Evolutionary conservation across 805 yeast genomes (phyloP), one percentile per base, ranked within the genome.

Genomic region (Ogataea pini): DNA sequence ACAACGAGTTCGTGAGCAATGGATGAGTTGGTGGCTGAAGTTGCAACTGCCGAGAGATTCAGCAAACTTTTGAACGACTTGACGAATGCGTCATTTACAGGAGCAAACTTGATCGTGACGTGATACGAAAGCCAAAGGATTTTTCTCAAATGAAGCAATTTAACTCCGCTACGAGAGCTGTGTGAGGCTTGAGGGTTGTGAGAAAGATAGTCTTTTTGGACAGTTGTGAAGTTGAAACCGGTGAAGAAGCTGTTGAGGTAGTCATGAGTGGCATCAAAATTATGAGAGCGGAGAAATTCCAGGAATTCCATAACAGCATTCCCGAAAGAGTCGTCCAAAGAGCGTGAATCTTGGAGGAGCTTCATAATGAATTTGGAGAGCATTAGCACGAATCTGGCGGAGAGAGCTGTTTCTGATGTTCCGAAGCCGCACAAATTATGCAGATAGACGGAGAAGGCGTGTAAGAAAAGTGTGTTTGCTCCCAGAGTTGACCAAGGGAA

Each of bases 51-150:
- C 0, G 66, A 58, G 24, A 67, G 45, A 22, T 66, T 67, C 16
- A 67, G 46, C 19, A 66, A 41, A 8, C 46, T 42, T 40, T 64
- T 67, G 48, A 67, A 67, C 12, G 56, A 54, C 10, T 54, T 49
- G 24, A 64, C 49, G 28, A 66, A 65, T 17, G 46, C 17, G 19
- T 64, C 65, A 41, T 57, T 54, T 20, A 55, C 38, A 1, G 60
- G 51, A 1, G 58, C 17, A 53, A 55, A 64, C 10, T 49, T 54
- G 20, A 64, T 47, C 3, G 63, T 55, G 10, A 64, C 46, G 29
- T 63, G 65, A 19, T 66, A 63, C 13, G 62, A 58, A 14, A 68
- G 46, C 71, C 71, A 68, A 7, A 67, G 41, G 9, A 63, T 54
- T 36, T 67, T 66, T 41, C 61, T 62, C 34, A 66, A 36, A 37